These are phyloP conservation scores for Talaromyces borbonicus DNA, from an alignment of 495 filamentous ascomycete genomes.

Conservation along the genomic window DNA sequence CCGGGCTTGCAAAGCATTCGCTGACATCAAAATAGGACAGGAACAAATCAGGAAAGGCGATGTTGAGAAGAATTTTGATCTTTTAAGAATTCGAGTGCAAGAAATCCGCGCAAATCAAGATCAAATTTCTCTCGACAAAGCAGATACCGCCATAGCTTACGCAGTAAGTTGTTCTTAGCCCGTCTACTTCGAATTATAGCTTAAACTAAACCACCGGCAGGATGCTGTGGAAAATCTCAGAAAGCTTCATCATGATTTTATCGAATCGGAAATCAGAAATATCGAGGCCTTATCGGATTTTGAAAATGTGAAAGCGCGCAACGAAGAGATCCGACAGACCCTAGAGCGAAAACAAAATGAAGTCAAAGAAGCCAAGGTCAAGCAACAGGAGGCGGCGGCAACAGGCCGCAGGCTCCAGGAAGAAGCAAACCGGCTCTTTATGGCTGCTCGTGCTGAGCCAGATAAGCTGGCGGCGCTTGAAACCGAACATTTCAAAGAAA, in stretches of 20 bases:
- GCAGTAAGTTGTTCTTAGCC: constrained; percentile 47
- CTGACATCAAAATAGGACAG: constrained; percentile 25
- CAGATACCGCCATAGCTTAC: constrained; percentile 53
- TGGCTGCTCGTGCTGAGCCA: constrained; percentile 9
- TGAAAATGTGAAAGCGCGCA: constrained; percentile 50
- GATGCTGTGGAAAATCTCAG: constrained; percentile 51
- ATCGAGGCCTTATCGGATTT: constrained; percentile 77
- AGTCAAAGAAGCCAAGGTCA: constrained; percentile 24
- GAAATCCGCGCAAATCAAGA: constrained; percentile 43
- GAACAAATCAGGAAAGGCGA: constrained; percentile 41
- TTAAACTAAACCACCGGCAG: constrained; percentile 16
- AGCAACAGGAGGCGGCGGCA: constrained; percentile 20
- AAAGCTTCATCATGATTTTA: constrained; percentile 47
- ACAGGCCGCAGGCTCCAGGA: constrained; percentile 23
- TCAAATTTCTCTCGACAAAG: constrained; percentile 49
- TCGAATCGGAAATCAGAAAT: constrained; percentile 56
- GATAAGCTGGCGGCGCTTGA: constrained; percentile 24
- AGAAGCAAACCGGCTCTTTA: constrained; percentile 23
- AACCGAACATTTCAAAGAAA: constrained; percentile 21
- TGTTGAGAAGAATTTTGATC: constrained; percentile 30
- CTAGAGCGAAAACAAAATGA: constrained; percentile 38
- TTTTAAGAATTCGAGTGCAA: constrained; percentile 30
- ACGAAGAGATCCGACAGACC: constrained; percentile 43
- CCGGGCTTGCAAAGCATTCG: neutral
- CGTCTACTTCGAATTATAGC: neutral